Evolutionary conservation across 2,329 filamentous ascomycete species (phyloP).

Genomic region (Botrytis hyacinthi): DNA sequence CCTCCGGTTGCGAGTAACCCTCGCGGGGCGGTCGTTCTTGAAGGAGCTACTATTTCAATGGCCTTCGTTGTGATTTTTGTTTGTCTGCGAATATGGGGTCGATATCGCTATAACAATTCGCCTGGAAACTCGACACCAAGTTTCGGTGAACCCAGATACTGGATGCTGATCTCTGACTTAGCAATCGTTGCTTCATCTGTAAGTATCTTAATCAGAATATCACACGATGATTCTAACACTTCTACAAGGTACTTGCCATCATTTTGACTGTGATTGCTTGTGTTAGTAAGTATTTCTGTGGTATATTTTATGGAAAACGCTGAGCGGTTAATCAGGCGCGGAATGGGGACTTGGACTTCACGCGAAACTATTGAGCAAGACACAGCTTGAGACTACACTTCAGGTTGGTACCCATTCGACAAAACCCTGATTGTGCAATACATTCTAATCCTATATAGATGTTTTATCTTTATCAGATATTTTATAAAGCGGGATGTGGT

Average conservation of each 20-base stretch:
- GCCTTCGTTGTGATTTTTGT: slow-evolving; percentile 21
- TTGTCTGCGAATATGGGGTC: slow-evolving; percentile 23
- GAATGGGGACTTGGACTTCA: slow-evolving; percentile 17
- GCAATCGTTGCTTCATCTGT: slow-evolving; percentile 21
- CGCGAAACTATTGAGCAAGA: neutral
- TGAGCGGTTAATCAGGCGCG: neutral
- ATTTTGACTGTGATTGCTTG: slow-evolving; percentile 10
- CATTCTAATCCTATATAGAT: slow-evolving; percentile 22
- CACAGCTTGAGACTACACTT: neutral
- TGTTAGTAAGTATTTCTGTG: slow-evolving; percentile 1
- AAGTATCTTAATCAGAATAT: neutral
- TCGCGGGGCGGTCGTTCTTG: slow-evolving; percentile 15
- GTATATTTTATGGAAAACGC: neutral
- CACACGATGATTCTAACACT: neutral
- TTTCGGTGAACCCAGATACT: slow-evolving; percentile 20
- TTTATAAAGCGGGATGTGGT: slow-evolving; percentile 24
- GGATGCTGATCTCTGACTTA: slow-evolving; percentile 22
- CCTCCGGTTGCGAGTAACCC: slow-evolving; percentile 16
- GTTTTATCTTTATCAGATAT: slow-evolving; percentile 27
- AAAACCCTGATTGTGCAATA: neutral
- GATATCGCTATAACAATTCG: slow-evolving; percentile 18
- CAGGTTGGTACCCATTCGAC: neutral
- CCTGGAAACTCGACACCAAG: slow-evolving; percentile 3
- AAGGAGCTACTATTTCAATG: slow-evolving; percentile 11
- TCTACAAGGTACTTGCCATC: slow-evolving; percentile 2